A percentile compares a stretch with the other conserved stretches of the same genome.
These are phyloP conservation scores for Aspergillus neotritici DNA, from an alignment of 2,329 filamentous ascomycete genomes.

Conservation along the genomic window DNA sequence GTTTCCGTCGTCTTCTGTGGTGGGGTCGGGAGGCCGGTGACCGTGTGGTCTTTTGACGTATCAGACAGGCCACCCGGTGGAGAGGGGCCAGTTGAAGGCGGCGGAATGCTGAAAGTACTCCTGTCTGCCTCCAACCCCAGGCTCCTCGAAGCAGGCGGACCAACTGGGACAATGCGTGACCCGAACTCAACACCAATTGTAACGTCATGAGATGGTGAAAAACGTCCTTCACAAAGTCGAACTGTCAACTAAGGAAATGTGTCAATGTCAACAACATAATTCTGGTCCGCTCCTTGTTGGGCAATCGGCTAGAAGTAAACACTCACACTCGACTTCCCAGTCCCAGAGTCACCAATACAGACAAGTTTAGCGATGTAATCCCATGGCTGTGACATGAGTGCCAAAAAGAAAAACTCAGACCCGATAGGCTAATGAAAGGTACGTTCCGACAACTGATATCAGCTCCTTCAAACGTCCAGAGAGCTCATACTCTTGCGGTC, in stretches of 20 bases:
- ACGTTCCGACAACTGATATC: conserved; percentile 3
- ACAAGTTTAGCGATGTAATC: conserved; percentile 99
- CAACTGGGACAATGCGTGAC: conserved; percentile 84
- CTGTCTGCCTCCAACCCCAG: conserved; percentile 48
- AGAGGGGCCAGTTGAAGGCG: conserved; percentile 8
- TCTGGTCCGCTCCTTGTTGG: not conserved
- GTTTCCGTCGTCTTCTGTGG: conserved; percentile 32
- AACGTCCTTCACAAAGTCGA: conserved; percentile 92
- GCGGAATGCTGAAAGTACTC: conserved; percentile 1
- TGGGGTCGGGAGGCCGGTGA: conserved; percentile 30
- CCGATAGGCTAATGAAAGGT: not conserved
- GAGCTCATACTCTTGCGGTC: conserved; percentile 13
- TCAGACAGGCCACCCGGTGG: conserved; percentile 7
- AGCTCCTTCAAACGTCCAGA: conserved; percentile 8
- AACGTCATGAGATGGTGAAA: conserved; percentile 90
- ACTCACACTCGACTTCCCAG: conserved; percentile 75
- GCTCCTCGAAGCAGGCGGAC: conserved; percentile 65
- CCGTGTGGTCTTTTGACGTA: conserved; percentile 12
- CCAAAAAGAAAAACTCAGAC: conserved; percentile 5
- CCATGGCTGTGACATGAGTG: conserved; percentile 61
- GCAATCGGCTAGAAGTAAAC: not conserved
- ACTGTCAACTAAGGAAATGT: conserved; percentile 65
- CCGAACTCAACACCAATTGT: conserved; percentile 97
- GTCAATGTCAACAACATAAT: conserved; percentile 6
- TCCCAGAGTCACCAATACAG: conserved; percentile 93